Conservation (phyloP, 306 rosid genomes). For the Glycyrrhiza uralensis region DNA sequence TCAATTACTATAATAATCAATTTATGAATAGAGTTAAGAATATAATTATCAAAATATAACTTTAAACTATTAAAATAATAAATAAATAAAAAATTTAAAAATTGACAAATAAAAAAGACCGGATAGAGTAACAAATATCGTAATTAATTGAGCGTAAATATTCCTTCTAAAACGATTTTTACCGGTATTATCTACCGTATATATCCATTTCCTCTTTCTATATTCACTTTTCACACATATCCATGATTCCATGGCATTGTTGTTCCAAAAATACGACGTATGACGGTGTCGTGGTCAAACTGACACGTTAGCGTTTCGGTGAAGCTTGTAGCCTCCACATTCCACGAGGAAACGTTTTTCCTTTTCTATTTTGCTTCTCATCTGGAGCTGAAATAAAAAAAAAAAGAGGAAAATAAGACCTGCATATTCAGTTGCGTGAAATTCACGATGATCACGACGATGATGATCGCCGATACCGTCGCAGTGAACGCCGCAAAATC, state of each 20-base stretch:
- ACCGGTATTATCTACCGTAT: too few relatives aligned
- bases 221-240: too few relatives aligned
- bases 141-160: too few relatives aligned
- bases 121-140: too few relatives aligned
- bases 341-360: neutral
- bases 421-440: neutral
- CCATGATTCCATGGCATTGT: neutral
- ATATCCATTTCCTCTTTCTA: too few relatives aligned
- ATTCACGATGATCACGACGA: slow-evolving; percentile 16
- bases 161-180: too few relatives aligned
- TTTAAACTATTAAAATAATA: too few relatives aligned
- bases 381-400: neutral
- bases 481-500: slow-evolving; percentile 44
- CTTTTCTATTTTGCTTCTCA: neutral
- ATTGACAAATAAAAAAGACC: too few relatives aligned
- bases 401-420: neutral
- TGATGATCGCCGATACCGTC: slow-evolving; percentile 59
- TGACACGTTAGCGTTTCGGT: slow-evolving; percentile 22
- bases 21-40: too few relatives aligned
- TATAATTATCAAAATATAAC: too few relatives aligned
- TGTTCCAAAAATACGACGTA: neutral
- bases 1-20: too few relatives aligned
- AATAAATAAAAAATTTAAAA: too few relatives aligned
- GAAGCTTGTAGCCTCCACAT: slow-evolving; percentile 1
- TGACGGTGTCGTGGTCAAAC: neutral